These are phyloP conservation scores for Raphanus sativus DNA, from an alignment of 345 rosid species.

Conservation along the genomic window DNA sequence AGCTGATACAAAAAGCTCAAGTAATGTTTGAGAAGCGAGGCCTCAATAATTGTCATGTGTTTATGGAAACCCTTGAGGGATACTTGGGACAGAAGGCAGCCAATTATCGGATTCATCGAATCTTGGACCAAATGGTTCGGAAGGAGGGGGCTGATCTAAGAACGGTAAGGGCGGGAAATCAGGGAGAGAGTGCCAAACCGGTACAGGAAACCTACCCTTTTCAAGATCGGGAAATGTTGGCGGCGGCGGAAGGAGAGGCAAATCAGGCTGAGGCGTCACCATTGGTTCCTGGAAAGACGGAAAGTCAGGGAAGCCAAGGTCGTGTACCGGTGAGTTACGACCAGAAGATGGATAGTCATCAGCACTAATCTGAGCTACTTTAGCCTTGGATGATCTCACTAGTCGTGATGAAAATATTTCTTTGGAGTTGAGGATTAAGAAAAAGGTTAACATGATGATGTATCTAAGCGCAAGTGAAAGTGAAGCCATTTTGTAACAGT, in stretches of 20 bases:
- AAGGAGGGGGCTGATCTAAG: constrained; percentile 23
- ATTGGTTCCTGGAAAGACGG: constrained; percentile 28
- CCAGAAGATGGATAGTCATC: constrained; percentile 40
- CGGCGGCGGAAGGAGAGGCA: constrained; percentile 11
- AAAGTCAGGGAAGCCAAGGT: constrained; percentile 30
- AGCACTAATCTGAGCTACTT: constrained; percentile 23
- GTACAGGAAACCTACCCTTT: constrained; percentile 14
- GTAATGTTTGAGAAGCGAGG: neutral
- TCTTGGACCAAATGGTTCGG: constrained; percentile 3
- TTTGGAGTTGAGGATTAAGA: constrained; percentile 13
- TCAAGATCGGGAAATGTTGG: constrained; percentile 8
- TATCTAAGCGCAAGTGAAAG: constrained; percentile 22
- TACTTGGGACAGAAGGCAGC: constrained; percentile 38
- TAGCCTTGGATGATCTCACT: constrained; percentile 12
- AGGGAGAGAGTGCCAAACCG: constrained; percentile 30
- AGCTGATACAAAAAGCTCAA: neutral
- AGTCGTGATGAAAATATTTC: constrained; percentile 21
- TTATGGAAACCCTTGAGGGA: constrained; percentile 29
- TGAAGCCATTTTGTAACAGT: constrained; percentile 18
- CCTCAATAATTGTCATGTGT: neutral
- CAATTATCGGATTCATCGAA: constrained; percentile 18
- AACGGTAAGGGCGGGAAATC: constrained; percentile 31
- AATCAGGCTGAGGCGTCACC: neutral
- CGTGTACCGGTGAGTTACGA: constrained; percentile 34
- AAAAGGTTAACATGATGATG: constrained; percentile 5